phyloP scores from a whole-genome alignment of 148 eudicot species.

The Euryodendron excelsum region DNA sequence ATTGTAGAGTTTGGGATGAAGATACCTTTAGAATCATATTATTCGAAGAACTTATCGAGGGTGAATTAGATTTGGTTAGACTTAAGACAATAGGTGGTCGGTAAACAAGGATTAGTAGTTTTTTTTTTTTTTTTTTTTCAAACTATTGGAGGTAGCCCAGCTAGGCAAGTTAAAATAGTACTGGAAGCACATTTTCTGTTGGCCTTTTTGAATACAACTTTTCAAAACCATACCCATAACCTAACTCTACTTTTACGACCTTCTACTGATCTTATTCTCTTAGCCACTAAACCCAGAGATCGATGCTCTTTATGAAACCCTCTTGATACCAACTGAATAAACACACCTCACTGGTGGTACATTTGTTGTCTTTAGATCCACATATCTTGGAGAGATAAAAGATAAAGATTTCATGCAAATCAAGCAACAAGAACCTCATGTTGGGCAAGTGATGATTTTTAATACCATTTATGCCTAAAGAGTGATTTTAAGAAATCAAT shows the following conservation, averaged over 20 bases:
- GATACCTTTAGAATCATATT: not conserved
- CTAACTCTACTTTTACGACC: not conserved
- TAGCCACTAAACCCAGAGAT: not conserved
- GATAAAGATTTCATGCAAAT: not conserved
- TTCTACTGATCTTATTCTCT: constrained; percentile 14
- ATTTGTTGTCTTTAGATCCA: not conserved
- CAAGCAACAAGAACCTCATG: too few species aligned
- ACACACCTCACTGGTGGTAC: not conserved
- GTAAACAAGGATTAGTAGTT: too few species aligned
- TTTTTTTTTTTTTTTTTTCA: too few species aligned
- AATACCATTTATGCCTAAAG: too few species aligned
- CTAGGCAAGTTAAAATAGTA: not conserved
- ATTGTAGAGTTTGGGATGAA: not conserved
- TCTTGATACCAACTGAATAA: not conserved
- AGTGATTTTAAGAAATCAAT: too few species aligned
- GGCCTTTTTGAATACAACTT: not conserved
- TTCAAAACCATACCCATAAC: not conserved
- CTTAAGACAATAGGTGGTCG: not conserved
- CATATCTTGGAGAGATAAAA: not conserved
- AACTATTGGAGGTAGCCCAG: too few species aligned
- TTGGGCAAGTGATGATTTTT: too few species aligned
- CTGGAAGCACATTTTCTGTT: not conserved
- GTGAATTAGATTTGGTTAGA: not conserved
- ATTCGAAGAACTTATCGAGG: not conserved
- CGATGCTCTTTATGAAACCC: not conserved